phyloP scores from a whole-genome alignment of 805 yeast genomes.

The Lachancea mirantina region DNA sequence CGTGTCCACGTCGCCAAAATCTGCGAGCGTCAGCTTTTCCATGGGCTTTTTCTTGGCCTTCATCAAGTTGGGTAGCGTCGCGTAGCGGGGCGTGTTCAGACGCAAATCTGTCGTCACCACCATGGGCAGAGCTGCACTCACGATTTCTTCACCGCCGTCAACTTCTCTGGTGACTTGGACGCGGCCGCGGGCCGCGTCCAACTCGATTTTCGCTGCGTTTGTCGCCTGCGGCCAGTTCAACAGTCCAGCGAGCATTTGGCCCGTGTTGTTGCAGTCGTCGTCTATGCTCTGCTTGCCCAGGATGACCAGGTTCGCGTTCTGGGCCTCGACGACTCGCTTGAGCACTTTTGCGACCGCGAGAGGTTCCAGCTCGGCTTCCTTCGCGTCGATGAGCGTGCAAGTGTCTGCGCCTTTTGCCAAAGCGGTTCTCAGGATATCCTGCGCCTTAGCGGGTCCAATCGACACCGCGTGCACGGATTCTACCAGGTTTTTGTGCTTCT shows the following conservation, averaged over 20 bases:
- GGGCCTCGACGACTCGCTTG: conserved; percentile 60
- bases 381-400: conserved; percentile 74
- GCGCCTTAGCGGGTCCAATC: conserved; percentile 80
- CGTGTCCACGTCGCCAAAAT: conserved; percentile 57
- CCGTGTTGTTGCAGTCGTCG: conserved; percentile 91
- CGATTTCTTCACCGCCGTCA: conserved; percentile 89
- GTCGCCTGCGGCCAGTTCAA: conserved; percentile 97
- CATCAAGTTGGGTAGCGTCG: conserved; percentile 94
- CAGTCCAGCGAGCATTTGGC: conserved; percentile 92
- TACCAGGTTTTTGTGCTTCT: conserved; percentile 53
- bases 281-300: conserved; percentile 97
- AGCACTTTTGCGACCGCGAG: conserved; percentile 82
- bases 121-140: conserved; percentile 72
- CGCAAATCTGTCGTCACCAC: conserved; percentile 89
- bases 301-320: conserved; percentile 69
- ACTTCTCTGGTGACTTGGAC: conserved; percentile 82
- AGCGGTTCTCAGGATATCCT: conserved; percentile 81
- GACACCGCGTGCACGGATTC: conserved; percentile 86
- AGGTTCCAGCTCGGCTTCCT: conserved; percentile 74
- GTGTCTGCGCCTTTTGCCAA: conserved; percentile 93
- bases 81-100: conserved; percentile 90
- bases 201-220: conserved; percentile 77
- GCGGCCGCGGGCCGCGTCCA: conserved; percentile 38
- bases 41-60: conserved; percentile 96
- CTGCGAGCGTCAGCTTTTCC: conserved; percentile 50